A percentile compares a stretch with the other conserved stretches of the same genome.
phyloP scores from a whole-genome alignment of 805 yeast species.

The Groenewaldozyma salmanticensis region DNA sequence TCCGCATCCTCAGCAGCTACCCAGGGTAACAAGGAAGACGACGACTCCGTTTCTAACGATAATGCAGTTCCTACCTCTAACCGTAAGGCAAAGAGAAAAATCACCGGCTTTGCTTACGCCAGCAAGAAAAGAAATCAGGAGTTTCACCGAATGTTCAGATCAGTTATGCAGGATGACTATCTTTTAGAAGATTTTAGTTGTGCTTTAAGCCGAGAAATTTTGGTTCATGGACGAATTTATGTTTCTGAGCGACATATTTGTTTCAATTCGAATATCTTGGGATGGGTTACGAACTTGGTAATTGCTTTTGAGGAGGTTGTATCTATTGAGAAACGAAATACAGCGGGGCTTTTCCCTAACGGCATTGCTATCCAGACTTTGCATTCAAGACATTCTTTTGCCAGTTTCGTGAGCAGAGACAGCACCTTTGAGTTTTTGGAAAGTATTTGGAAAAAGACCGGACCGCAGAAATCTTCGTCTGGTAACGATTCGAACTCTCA shows the following conservation, averaged over 20 bases:
- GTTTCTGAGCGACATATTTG: constrained; percentile 70
- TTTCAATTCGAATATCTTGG: constrained; percentile 77
- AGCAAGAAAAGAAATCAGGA: constrained; percentile 48
- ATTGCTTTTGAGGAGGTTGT: constrained; percentile 63
- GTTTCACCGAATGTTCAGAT: constrained; percentile 65
- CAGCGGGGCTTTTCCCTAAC: constrained; percentile 87
- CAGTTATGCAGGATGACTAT: constrained; percentile 58
- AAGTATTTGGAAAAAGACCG: constrained; percentile 49
- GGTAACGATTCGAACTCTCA: constrained; percentile 3
- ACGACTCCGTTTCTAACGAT: not conserved
- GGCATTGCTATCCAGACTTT: constrained; percentile 66
- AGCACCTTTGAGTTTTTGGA: constrained; percentile 60
- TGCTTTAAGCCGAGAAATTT: constrained; percentile 77
- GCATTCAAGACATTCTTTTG: constrained; percentile 64
- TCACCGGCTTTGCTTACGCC: constrained; percentile 20
- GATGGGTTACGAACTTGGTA: constrained; percentile 80
- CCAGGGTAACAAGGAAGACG: not conserved
- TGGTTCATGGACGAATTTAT: constrained; percentile 80
- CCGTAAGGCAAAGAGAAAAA: not conserved
- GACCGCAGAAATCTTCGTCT: constrained; percentile 17
- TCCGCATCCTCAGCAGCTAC: not conserved
- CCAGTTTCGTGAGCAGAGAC: constrained; percentile 80
- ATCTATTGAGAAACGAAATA: constrained; percentile 66
- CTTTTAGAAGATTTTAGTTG: constrained; percentile 83
- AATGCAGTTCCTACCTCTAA: not conserved